phyloP scores from a whole-genome alignment of 352 stramenopile genomes.

The Thalassiosira livingstoniorum region DNA sequence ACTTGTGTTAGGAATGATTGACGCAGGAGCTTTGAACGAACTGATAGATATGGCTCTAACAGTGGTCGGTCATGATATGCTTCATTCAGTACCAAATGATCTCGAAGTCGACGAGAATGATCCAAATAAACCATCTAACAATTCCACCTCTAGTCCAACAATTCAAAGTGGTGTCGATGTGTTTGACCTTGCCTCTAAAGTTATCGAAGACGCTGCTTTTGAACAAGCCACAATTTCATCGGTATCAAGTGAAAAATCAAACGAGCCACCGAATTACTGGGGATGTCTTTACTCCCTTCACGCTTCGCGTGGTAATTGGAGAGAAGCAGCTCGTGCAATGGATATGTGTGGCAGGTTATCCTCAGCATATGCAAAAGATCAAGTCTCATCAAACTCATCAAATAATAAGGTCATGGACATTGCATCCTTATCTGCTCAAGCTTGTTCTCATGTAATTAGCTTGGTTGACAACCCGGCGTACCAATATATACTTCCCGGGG shows the following conservation, averaged over 20 bases:
- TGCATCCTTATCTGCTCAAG: conserved; percentile 42
- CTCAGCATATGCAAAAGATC: conserved; percentile 14
- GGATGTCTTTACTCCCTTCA: conserved; percentile 78
- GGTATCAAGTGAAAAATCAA: conserved; percentile 26
- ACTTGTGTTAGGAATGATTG: conserved; percentile 77
- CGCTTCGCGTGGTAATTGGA: conserved; percentile 76
- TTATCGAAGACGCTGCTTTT: conserved; percentile 55
- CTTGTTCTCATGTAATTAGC: conserved; percentile 49
- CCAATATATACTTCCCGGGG: conserved; percentile 43
- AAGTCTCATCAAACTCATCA: conserved; percentile 13
- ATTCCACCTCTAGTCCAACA: too few relatives aligned
- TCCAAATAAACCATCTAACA: neutral
- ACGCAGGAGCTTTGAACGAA: conserved; percentile 66
- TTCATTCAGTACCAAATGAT: neutral
- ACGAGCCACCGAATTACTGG: conserved; percentile 59
- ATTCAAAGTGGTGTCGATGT: conserved; percentile 74
- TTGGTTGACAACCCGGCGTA: conserved; percentile 40
- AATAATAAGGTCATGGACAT: conserved; percentile 49
- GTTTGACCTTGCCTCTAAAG: conserved; percentile 69
- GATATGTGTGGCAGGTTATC: conserved; percentile 67
- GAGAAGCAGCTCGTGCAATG: conserved; percentile 71
- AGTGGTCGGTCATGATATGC: conserved; percentile 28
- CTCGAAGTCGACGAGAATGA: conserved; percentile 22
- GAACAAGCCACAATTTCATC: conserved; percentile 46
- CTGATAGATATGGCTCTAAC: conserved; percentile 70